Evolutionary conservation across 2,329 filamentous ascomycete genomes (phyloP).

Genomic region (Colletotrichum sp.): DNA sequence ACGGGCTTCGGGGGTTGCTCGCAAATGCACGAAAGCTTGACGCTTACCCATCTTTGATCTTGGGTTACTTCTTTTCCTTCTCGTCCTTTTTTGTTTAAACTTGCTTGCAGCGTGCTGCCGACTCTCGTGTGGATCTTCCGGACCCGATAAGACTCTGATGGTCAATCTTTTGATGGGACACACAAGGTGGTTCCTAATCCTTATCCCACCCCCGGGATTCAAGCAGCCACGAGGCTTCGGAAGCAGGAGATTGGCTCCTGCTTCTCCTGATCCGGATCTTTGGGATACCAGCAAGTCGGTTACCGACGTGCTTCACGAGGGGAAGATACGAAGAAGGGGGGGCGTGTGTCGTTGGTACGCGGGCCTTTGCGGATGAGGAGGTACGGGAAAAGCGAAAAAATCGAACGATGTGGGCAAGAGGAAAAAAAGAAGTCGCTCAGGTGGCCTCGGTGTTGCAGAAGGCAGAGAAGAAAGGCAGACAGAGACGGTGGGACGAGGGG

Average conservation of each 20-base stretch:
- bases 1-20: neutral
- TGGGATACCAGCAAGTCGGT: slow-evolving; percentile 2
- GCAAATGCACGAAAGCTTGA: neutral
- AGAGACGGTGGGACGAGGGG: slow-evolving; percentile 1
- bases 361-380: slow-evolving; percentile 1
- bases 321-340: neutral
- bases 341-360: neutral
- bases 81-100: neutral
- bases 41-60: slow-evolving; percentile 17
- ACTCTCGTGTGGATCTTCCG: neutral
- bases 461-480: neutral
- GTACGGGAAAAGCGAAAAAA: neutral
- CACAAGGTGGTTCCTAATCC: neutral
- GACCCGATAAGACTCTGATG: neutral
- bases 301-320: neutral
- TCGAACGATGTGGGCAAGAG: slow-evolving; percentile 13
- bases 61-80: neutral
- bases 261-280: neutral
- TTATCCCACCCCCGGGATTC: neutral
- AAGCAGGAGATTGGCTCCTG: neutral
- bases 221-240: neutral
- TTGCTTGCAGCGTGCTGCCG: neutral
- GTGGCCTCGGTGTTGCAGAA: neutral
- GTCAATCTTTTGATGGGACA: neutral
- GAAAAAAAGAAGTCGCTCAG: slow-evolving; percentile 1